Evolutionary conservation across 148 eudicot genomes (phyloP).

Genomic region (Oxyria digyna): DNA sequence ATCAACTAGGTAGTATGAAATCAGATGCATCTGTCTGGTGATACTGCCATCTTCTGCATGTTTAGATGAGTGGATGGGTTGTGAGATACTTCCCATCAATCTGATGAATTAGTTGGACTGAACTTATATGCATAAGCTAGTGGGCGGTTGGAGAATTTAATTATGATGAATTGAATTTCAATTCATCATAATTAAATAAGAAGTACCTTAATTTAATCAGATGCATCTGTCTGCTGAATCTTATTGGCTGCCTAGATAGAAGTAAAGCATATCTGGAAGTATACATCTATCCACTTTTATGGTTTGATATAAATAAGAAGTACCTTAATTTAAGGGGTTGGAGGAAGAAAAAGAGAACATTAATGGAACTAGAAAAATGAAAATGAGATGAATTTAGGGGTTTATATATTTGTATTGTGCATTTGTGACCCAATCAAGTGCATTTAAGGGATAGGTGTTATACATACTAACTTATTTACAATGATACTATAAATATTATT

Average conservation of each 20-base stretch:
- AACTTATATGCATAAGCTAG: not conserved
- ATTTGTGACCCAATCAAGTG: not conserved
- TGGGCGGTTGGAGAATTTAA: not conserved
- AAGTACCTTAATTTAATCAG: not conserved
- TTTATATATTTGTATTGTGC: not conserved
- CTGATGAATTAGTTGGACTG: not conserved
- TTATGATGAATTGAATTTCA: no score
- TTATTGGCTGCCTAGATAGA: not conserved
- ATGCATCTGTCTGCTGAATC: not conserved
- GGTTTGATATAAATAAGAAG: not conserved
- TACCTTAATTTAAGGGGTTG: not conserved
- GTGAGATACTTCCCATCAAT: not conserved
- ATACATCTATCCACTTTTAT: not conserved
- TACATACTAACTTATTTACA: not conserved
- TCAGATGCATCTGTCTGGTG: not conserved
- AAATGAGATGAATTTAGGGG: not conserved
- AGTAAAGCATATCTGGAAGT: not conserved
- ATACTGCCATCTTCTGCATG: no score
- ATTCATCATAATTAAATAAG: no score
- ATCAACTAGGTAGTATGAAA: not conserved
- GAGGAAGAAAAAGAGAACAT: not conserved
- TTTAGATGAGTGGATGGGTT: not conserved
- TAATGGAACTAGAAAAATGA: not conserved
- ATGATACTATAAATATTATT: no score
- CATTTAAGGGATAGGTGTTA: not conserved